Conservation (phyloP, 805 yeast species). For the Metschnikowia aberdeeniae region DNA sequence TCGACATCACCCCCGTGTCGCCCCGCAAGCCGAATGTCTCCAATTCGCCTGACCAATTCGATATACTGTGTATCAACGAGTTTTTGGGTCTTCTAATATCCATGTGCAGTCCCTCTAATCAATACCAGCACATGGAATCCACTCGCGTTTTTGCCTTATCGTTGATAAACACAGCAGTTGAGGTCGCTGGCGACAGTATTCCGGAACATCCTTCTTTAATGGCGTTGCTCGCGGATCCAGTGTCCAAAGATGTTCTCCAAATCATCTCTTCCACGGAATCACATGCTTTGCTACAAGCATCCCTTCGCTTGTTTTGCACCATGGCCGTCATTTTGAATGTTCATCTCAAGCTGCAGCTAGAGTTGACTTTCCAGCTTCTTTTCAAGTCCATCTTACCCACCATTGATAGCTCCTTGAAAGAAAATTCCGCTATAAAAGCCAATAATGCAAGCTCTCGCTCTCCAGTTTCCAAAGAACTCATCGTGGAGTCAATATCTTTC, state of each 20-base stretch:
- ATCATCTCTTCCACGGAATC: constrained; percentile 73
- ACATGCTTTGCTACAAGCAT: constrained; percentile 64
- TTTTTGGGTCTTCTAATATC: constrained; percentile 72
- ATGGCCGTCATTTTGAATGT: constrained; percentile 63
- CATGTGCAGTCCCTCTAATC: constrained; percentile 76
- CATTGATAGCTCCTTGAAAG: constrained; percentile 18
- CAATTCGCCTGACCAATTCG: constrained; percentile 47
- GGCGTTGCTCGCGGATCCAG: constrained; percentile 66
- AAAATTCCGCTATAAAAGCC: constrained; percentile 8
- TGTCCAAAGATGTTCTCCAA: constrained; percentile 82
- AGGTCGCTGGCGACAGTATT: constrained; percentile 67
- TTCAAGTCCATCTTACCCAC: constrained; percentile 53
- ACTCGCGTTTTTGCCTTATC: constrained; percentile 80
- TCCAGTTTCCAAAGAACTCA: constrained; percentile 64
- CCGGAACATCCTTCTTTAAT: constrained; percentile 60
- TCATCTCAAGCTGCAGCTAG: constrained; percentile 74
- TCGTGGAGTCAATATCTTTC: constrained; percentile 79
- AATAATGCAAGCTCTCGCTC: constrained; percentile 22
- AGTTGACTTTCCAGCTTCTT: constrained; percentile 60
- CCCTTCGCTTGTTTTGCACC: constrained; percentile 72
- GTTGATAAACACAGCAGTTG: constrained; percentile 73
- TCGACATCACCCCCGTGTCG: constrained; percentile 5
- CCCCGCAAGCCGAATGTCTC: constrained; percentile 8
- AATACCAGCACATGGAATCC: constrained; percentile 79
- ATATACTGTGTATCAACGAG: constrained; percentile 71